Percentiles rank a stretch among this genome's conserved stretches.
These are phyloP conservation scores for Macrophomina tecta DNA, from an alignment of 2,329 filamentous ascomycete species.

Conservation along the genomic window DNA sequence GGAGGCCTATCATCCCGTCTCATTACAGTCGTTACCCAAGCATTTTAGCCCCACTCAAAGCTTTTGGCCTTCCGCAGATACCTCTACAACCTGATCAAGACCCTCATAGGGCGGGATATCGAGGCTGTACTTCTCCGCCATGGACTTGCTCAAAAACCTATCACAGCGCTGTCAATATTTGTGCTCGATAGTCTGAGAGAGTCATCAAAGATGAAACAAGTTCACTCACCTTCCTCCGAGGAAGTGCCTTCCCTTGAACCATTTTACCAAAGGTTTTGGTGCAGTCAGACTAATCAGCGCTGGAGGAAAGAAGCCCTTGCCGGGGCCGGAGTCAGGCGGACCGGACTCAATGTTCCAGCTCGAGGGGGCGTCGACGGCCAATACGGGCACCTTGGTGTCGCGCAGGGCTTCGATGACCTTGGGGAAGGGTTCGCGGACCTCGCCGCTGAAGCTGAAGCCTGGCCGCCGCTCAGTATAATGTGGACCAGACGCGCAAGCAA, in stretches of 20 bases:
- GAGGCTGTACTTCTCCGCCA: conserved; percentile 85
- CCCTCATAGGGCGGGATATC: conserved; percentile 84
- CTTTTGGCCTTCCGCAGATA: conserved; percentile 60
- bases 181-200: not conserved
- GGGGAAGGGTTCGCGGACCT: conserved; percentile 91
- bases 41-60: conserved; percentile 39
- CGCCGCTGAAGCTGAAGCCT: conserved; percentile 87
- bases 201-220: no score
- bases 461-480: not conserved
- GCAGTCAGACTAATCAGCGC: conserved; percentile 88
- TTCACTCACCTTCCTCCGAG: conserved; percentile 75
- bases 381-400: conserved; percentile 74
- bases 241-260: conserved; percentile 88
- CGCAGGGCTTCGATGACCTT: conserved; percentile 79
- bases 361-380: conserved; percentile 90
- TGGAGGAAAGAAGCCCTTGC: conserved; percentile 79
- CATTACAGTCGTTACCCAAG: conserved; percentile 8
- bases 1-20: not conserved
- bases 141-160: conserved; percentile 77
- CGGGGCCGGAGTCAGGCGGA: conserved; percentile 77
- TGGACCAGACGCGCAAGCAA: no score
- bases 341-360: conserved; percentile 93
- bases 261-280: conserved; percentile 85
- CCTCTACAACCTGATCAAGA: conserved; percentile 86
- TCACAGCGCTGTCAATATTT: conserved; percentile 29